Conservation (phyloP, 2,329 filamentous ascomycete species). For the Davidsoniella neocaledoniae region DNA sequence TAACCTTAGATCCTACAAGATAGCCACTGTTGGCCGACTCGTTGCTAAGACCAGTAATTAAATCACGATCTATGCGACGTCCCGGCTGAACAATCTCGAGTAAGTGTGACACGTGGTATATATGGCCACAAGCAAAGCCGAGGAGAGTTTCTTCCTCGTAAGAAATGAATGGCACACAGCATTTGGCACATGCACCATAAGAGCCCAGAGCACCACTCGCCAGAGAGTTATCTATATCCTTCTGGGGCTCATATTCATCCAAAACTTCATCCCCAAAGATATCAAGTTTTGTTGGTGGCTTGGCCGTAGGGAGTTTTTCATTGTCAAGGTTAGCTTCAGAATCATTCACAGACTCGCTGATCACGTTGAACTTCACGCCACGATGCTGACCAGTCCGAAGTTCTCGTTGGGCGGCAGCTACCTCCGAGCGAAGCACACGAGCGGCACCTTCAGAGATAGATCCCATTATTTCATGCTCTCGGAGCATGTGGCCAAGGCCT, state of each 20-base stretch:
- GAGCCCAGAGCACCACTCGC: no score
- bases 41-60: slow-evolving; percentile 27
- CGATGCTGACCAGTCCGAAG: slow-evolving; percentile 64
- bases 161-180: slow-evolving; percentile 37
- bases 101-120: slow-evolving; percentile 62
- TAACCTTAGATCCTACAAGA: slow-evolving; percentile 74
- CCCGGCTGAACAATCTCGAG: slow-evolving; percentile 34
- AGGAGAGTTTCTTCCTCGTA: slow-evolving; percentile 56
- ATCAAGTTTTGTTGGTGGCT: slow-evolving; percentile 14
- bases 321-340: slow-evolving; percentile 25
- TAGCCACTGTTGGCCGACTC: slow-evolving; percentile 26
- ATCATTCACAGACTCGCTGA: no score
- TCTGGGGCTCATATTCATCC: no score
- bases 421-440: slow-evolving; percentile 71
- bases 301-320: slow-evolving; percentile 22
- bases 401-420: slow-evolving; percentile 65
- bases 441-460: slow-evolving; percentile 86
- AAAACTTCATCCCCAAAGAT: slow-evolving; percentile 14
- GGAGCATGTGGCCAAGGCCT: slow-evolving; percentile 76
- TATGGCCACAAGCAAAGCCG: slow-evolving; percentile 67
- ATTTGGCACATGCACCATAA: slow-evolving; percentile 31
- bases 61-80: slow-evolving; percentile 29
- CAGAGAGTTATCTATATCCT: no score
- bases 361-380: slow-evolving; percentile 77
- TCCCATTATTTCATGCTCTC: slow-evolving; percentile 89